Conservation (phyloP, 176 grass and related monocot genomes). For the Tillandsia fasciculata region DNA sequence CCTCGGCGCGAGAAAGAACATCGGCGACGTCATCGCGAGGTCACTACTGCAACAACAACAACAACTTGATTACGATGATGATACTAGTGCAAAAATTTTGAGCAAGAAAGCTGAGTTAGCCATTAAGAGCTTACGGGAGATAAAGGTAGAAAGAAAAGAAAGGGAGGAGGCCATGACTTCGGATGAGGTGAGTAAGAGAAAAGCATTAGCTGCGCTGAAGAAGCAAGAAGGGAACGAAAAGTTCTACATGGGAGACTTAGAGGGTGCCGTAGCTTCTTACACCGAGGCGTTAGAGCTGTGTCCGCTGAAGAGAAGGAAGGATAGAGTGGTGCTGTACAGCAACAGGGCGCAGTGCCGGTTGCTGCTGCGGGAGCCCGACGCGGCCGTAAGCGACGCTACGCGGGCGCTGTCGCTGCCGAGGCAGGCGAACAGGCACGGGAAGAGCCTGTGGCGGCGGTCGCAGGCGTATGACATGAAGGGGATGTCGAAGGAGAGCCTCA, state of each 20-base stretch:
- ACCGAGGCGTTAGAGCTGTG: slow-evolving; percentile 57
- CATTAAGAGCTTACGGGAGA: slow-evolving; percentile 30
- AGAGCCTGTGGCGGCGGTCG: slow-evolving; percentile 71
- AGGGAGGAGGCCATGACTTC: slow-evolving; percentile 38
- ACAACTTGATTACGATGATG: slow-evolving; percentile 9
- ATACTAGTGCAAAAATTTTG: background rate
- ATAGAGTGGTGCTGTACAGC: slow-evolving; percentile 66
- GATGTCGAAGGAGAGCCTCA: slow-evolving; percentile 93
- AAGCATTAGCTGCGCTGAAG: slow-evolving; percentile 36
- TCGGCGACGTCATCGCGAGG: slow-evolving; percentile 50
- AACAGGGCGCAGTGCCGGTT: slow-evolving; percentile 71
- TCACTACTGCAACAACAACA: slow-evolving; percentile 26
- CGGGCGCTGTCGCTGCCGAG: slow-evolving; percentile 62
- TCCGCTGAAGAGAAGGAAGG: slow-evolving; percentile 37
- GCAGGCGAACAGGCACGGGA: slow-evolving; percentile 53
- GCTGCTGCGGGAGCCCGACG: slow-evolving; percentile 36
- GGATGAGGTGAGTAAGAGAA: slow-evolving; percentile 28
- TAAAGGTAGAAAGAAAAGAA: slow-evolving; percentile 41
- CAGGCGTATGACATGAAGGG: slow-evolving; percentile 91
- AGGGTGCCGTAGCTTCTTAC: slow-evolving; percentile 40
- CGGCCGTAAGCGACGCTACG: slow-evolving; percentile 68
- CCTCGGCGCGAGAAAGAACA: slow-evolving; percentile 51
- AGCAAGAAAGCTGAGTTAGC: slow-evolving; percentile 25
- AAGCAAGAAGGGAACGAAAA: slow-evolving; percentile 62
- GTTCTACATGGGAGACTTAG: slow-evolving; percentile 49